A percentile compares a stretch with the other conserved stretches of the same genome.
Evolutionary conservation across 1,284 basidiomycete species (phyloP).

Genomic region (Puccinia horiana): DNA sequence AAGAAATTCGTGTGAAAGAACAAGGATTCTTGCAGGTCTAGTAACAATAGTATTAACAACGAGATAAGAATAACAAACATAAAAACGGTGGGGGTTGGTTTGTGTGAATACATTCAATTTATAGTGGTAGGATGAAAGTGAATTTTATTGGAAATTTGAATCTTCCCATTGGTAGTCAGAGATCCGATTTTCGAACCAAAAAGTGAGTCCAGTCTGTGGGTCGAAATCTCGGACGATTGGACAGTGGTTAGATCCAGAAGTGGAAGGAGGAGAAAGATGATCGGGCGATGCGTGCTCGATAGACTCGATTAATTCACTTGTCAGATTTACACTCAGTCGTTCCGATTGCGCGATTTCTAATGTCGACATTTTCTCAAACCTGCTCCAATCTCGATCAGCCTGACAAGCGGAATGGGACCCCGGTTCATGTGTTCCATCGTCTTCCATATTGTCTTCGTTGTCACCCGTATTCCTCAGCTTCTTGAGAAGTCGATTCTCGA

Average conservation of each 20-base stretch:
- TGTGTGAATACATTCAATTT: neutral
- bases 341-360: conserved; percentile 28
- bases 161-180: conserved; percentile 16
- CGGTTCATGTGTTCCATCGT: neutral
- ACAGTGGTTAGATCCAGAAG: neutral
- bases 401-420: neutral
- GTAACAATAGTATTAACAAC: too few species aligned
- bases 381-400: neutral
- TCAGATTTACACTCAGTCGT: neutral
- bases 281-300: conserved; percentile 7
- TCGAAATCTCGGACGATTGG: conserved; percentile 25
- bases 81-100: too few species aligned
- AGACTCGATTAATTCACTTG: conserved; percentile 15
- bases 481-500: conserved; percentile 4
- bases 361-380: conserved; percentile 2
- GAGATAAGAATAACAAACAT: neutral
- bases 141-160: neutral
- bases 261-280: neutral
- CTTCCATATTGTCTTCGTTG: neutral
- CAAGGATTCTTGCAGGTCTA: too few species aligned
- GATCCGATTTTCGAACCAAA: conserved; percentile 25
- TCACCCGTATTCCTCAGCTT: neutral
- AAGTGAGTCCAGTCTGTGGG: conserved; percentile 2
- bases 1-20: too few species aligned
- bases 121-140: neutral